These are phyloP conservation scores for Penicillium canescens DNA, from an alignment of 495 filamentous ascomycete genomes.

Conservation along the genomic window DNA sequence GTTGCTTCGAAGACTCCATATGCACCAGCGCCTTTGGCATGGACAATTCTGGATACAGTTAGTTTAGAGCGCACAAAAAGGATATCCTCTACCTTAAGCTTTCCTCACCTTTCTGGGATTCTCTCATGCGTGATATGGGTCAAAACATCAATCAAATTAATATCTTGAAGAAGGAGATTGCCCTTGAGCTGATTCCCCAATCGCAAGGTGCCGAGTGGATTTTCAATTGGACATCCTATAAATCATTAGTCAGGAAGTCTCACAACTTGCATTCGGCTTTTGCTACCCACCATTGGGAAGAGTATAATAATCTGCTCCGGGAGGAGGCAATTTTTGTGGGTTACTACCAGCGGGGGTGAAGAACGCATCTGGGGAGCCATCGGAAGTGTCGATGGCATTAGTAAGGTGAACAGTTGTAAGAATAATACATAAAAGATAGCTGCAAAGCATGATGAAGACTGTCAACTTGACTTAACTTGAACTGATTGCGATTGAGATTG, in stretches of 20 bases:
- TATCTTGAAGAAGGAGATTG: conserved; percentile 18
- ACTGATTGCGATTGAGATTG: background rate
- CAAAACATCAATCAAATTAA: conserved; percentile 39
- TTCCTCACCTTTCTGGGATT: conserved; percentile 20
- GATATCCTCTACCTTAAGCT: background rate
- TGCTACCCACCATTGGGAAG: background rate
- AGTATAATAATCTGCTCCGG: background rate
- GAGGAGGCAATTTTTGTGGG: background rate
- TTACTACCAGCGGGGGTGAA: background rate
- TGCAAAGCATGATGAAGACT: background rate
- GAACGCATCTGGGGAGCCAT: background rate
- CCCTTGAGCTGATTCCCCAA: background rate
- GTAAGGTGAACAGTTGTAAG: background rate
- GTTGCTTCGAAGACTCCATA: conserved; percentile 57
- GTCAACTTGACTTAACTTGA: background rate
- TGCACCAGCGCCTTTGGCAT: conserved; percentile 51
- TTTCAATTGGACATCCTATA: background rate
- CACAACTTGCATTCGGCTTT: background rate
- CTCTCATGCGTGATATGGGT: conserved; percentile 52
- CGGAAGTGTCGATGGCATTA: background rate
- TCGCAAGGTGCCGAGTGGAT: background rate
- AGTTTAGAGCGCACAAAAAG: background rate
- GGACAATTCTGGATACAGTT: conserved; percentile 41
- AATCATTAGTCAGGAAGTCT: background rate
- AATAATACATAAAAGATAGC: background rate